Percentiles rank a stretch among this genome's conserved stretches.
These are phyloP conservation scores for Ophiorrhiza pumila DNA, from an alignment of 257 asterid species.

Conservation along the genomic window DNA sequence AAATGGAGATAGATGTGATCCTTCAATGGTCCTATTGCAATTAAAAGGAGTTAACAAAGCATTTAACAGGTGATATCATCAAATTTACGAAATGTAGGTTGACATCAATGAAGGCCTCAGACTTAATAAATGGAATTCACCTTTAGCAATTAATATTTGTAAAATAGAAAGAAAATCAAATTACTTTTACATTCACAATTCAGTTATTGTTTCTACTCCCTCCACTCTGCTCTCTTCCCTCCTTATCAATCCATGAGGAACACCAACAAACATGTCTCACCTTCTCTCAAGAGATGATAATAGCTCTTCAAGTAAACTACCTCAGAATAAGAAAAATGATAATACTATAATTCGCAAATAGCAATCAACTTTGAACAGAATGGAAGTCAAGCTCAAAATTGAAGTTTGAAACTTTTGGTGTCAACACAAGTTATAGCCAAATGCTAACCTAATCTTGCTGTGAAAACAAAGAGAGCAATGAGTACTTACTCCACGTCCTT, in stretches of 20 bases:
- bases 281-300: background rate
- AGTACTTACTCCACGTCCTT: conserved; percentile 98
- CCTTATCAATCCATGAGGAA: background rate
- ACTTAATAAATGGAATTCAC: too few species aligned
- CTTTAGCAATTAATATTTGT: background rate
- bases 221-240: background rate
- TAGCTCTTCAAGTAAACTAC: background rate
- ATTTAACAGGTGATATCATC: background rate
- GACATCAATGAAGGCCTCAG: background rate
- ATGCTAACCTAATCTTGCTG: background rate
- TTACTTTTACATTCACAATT: background rate
- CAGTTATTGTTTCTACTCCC: background rate
- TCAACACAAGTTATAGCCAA: background rate
- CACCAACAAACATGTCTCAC: background rate
- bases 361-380: background rate
- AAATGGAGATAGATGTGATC: conserved; percentile 96
- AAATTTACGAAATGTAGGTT: background rate
- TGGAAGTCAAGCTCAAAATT: background rate
- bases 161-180: background rate
- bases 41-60: conserved; percentile 16
- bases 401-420: background rate
- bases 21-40: conserved; percentile 67
- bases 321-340: background rate
- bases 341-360: background rate
- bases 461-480: conserved; percentile 12